phyloP scores from a whole-genome alignment of 2,329 filamentous ascomycete genomes.

The Myrmaecium sp. region DNA sequence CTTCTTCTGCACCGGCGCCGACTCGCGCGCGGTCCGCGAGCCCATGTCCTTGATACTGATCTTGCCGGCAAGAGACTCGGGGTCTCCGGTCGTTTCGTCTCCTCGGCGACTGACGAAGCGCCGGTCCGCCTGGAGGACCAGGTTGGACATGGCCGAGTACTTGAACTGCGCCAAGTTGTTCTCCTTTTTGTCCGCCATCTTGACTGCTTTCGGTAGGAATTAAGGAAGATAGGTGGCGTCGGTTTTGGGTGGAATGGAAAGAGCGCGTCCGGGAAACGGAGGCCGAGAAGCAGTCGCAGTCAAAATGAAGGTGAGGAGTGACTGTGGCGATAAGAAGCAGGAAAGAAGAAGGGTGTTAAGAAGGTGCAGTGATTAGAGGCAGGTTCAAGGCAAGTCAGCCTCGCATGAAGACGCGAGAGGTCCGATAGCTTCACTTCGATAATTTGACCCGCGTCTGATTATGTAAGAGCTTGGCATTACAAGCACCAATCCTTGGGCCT shows the following conservation, averaged over 20 bases:
- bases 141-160: conserved; percentile 99
- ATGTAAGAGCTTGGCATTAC: too few relatives aligned
- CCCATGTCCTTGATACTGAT: conserved; percentile 95
- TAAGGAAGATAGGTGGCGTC: neutral
- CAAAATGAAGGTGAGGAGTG: too few relatives aligned
- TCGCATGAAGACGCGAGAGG: too few relatives aligned
- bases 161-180: conserved; percentile 90
- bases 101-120: conserved; percentile 83
- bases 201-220: conserved; percentile 12
- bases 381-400: too few relatives aligned
- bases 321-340: too few relatives aligned
- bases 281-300: too few relatives aligned
- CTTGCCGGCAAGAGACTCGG: conserved; percentile 87
- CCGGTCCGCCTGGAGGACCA: conserved; percentile 99
- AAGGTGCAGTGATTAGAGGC: too few relatives aligned
- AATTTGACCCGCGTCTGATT: too few relatives aligned
- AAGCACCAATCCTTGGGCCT: too few relatives aligned
- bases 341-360: too few relatives aligned
- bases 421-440: too few relatives aligned
- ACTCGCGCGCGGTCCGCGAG: conserved; percentile 59
- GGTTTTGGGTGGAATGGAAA: neutral
- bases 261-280: too few relatives aligned
- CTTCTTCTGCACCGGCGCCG: conserved; percentile 60
- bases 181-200: conserved; percentile 45
- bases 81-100: conserved; percentile 92